Conservation (phyloP, 306 rosid species). For the Canavalia gladiata region DNA sequence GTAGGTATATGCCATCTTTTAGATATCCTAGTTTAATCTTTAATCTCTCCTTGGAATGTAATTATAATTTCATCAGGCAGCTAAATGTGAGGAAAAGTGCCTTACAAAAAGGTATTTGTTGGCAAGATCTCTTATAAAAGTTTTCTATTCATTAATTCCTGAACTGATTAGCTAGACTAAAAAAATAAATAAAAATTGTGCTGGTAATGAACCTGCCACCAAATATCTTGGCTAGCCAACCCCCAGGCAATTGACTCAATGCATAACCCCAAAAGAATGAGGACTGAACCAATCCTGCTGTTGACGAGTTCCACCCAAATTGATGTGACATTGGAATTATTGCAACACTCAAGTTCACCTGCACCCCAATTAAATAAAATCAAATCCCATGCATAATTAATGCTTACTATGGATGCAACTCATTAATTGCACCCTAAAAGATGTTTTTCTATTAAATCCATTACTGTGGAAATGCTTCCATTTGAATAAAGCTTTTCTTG, state of each 20-base stretch:
- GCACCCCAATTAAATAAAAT: slow-evolving; percentile 40
- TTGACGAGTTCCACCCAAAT: slow-evolving; percentile 93
- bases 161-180: no score
- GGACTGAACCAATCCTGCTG: slow-evolving; percentile 96
- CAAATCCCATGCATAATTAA: slow-evolving; percentile 5
- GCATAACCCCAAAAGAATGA: slow-evolving; percentile 99
- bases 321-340: slow-evolving; percentile 97
- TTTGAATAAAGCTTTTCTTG: not conserved
- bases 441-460: not conserved
- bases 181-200: not conserved
- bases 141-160: no score
- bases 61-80: slow-evolving; percentile 15
- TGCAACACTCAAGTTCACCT: slow-evolving; percentile 98
- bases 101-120: not conserved
- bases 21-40: slow-evolving; percentile 32
- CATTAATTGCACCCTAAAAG: not conserved
- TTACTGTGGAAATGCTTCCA: not conserved
- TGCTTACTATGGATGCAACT: slow-evolving; percentile 12
- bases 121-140: no score
- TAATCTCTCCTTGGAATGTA: slow-evolving; percentile 31
- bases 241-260: slow-evolving; percentile 95
- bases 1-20: slow-evolving; percentile 1
- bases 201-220: slow-evolving; percentile 87
- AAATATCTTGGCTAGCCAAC: slow-evolving; percentile 94
- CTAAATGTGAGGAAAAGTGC: slow-evolving; percentile 12